These are phyloP conservation scores for Diplodia mutila DNA, from an alignment of 2,329 filamentous ascomycete species.

Conservation along the genomic window DNA sequence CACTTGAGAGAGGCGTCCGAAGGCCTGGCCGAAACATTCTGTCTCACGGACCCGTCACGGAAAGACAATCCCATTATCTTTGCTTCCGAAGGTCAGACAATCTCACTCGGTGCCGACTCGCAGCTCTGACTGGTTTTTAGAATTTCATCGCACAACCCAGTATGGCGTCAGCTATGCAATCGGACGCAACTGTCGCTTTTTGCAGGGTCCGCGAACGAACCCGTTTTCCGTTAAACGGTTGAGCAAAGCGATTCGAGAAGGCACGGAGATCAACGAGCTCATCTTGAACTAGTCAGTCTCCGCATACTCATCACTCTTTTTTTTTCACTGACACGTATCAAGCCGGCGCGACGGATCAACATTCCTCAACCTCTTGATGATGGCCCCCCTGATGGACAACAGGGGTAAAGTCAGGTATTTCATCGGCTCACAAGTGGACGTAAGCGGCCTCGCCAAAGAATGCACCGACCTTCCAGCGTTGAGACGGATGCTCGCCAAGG, in stretches of 20 bases:
- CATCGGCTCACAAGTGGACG: conserved; percentile 73
- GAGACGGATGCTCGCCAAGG: conserved; percentile 50
- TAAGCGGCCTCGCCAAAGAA: conserved; percentile 70
- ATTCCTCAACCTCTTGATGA: conserved; percentile 77
- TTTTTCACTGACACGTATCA: conserved; percentile 3
- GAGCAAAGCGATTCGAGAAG: conserved; percentile 62
- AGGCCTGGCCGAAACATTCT: conserved; percentile 76
- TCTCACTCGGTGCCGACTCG: background rate
- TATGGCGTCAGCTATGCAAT: conserved; percentile 75
- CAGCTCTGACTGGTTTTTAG: conserved; percentile 46
- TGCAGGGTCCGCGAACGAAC: conserved; percentile 75
- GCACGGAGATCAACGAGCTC: conserved; percentile 73
- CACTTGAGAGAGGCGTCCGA: conserved; percentile 71
- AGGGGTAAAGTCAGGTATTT: conserved; percentile 69
- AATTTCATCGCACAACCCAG: conserved; percentile 74
- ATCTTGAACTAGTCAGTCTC: conserved; percentile 70
- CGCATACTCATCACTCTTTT: conserved; percentile 17
- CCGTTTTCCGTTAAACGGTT: conserved; percentile 65
- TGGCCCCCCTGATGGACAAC: conserved; percentile 71
- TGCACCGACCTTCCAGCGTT: conserved; percentile 68
- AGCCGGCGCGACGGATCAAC: conserved; percentile 74
- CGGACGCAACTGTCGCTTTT: conserved; percentile 76
- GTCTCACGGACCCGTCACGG: conserved; percentile 73
- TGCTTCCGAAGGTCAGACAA: conserved; percentile 67
- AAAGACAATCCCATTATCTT: conserved; percentile 78